phyloP scores from a whole-genome alignment of 192 early-diverging fungal genomes.

The Entomortierella beljakovae region DNA sequence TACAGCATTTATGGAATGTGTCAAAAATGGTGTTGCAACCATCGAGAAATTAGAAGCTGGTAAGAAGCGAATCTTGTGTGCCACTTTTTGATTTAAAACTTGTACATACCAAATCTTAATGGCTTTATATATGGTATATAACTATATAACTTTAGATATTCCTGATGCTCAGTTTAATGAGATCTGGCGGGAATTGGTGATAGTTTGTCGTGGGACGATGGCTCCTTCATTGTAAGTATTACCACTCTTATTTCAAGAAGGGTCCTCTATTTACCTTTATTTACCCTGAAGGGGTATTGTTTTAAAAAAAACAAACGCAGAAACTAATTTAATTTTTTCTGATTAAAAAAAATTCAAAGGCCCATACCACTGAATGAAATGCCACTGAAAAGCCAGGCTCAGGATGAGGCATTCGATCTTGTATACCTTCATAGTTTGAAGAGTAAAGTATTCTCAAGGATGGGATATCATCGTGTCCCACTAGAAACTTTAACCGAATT shows the following conservation, averaged over 20 bases:
- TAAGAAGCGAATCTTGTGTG: not conserved
- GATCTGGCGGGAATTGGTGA: constrained; percentile 48
- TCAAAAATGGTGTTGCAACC: constrained; percentile 61
- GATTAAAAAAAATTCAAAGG: no score
- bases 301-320: no score
- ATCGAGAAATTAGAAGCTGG: constrained; percentile 55
- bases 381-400: constrained; percentile 70
- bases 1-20: constrained; percentile 67
- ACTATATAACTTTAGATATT: constrained; percentile 22
- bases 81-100: not conserved
- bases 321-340: no score
- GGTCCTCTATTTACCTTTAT: no score
- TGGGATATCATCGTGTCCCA: constrained; percentile 74
- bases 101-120: not conserved
- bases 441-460: constrained; percentile 72
- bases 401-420: constrained; percentile 82
- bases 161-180: constrained; percentile 36
- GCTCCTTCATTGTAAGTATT: constrained; percentile 42
- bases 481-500: constrained; percentile 64
- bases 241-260: no score
- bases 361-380: constrained; percentile 46
- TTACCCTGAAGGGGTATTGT: no score
- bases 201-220: constrained; percentile 44
- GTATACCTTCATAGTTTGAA: constrained; percentile 73
- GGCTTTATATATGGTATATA: not conserved